Percentiles rank a stretch among this genome's conserved stretches.
phyloP scores from a whole-genome alignment of 495 filamentous ascomycete species.

The Penicillium flavigenum region DNA sequence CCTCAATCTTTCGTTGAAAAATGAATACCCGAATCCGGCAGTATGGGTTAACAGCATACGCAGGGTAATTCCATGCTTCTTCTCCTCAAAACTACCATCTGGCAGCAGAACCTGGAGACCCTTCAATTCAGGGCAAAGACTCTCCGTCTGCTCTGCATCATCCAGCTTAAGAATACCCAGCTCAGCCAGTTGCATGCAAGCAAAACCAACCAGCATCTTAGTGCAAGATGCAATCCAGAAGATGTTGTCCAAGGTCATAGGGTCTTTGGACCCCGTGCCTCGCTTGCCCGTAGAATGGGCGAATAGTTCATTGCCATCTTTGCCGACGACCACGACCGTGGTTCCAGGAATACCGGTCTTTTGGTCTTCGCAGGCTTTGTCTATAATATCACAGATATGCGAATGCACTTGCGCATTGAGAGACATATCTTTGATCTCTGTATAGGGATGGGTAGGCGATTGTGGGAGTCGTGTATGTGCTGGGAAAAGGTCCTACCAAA shows the following conservation, averaged over 20 bases:
- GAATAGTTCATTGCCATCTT: constrained; percentile 6
- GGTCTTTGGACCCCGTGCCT: constrained; percentile 35
- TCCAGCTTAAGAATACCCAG: constrained; percentile 53
- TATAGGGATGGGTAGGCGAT: background rate
- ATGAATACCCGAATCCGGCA: constrained; percentile 52
- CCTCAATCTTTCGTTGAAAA: constrained; percentile 53
- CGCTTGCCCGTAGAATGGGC: constrained; percentile 31
- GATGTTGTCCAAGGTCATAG: constrained; percentile 52
- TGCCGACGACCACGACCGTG: constrained; percentile 1
- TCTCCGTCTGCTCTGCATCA: constrained; percentile 47
- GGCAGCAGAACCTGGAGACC: constrained; percentile 45
- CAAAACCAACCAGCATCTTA: constrained; percentile 54
- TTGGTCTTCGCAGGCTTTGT: constrained; percentile 6
- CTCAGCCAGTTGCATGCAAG: constrained; percentile 63
- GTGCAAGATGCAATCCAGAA: constrained; percentile 65
- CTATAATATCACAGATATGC: background rate
- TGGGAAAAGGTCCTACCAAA: background rate
- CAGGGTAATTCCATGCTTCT: constrained; percentile 56
- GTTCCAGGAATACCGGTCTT: constrained; percentile 5
- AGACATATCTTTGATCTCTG: background rate
- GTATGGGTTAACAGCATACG: constrained; percentile 63
- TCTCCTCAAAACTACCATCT: constrained; percentile 48
- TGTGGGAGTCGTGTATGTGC: background rate
- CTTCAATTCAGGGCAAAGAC: constrained; percentile 51
- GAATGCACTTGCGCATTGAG: background rate